Conservation (phyloP, 2,329 filamentous ascomycete genomes). For the Neonectria neomacrospora region DNA sequence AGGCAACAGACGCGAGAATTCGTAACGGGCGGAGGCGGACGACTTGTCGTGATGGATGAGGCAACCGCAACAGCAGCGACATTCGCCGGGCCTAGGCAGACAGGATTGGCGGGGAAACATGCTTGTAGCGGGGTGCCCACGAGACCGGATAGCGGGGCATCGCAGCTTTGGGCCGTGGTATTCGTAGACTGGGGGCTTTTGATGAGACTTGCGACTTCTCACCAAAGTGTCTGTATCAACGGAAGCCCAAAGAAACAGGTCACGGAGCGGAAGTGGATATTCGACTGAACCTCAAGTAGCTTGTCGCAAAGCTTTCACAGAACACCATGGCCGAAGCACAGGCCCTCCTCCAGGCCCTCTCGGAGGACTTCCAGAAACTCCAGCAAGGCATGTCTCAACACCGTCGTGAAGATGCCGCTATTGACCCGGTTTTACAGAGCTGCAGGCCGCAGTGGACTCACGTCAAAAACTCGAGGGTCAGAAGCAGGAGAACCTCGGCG, state of each 20-base stretch:
- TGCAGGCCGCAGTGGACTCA: constrained; percentile 79
- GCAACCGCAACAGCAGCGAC: constrained; percentile 20
- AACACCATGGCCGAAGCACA: constrained; percentile 75
- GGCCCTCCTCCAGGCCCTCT: constrained; percentile 81
- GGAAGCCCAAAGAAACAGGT: constrained; percentile 2
- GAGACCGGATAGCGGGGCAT: constrained; percentile 42
- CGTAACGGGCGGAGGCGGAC: neutral
- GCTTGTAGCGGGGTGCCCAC: constrained; percentile 48
- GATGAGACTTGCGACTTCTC: constrained; percentile 11
- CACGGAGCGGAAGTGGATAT: neutral
- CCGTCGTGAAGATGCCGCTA: neutral
- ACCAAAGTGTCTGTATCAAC: neutral
- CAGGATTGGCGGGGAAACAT: constrained; percentile 55
- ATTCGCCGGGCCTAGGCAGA: constrained; percentile 10
- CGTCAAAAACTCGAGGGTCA: constrained; percentile 94
- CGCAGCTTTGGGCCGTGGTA: constrained; percentile 19
- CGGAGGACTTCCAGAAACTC: constrained; percentile 87
- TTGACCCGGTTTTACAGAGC: constrained; percentile 65
- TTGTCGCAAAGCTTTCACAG: neutral
- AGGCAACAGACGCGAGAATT: constrained; percentile 1
- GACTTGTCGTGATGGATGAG: constrained; percentile 15
- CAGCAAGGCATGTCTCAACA: constrained; percentile 73
- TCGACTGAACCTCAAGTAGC: neutral
- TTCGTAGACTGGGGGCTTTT: constrained; percentile 11
- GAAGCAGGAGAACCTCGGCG: constrained; percentile 89